Conservation (phyloP, 192 early-diverging fungal genomes). For the Backusella luteola region DNA sequence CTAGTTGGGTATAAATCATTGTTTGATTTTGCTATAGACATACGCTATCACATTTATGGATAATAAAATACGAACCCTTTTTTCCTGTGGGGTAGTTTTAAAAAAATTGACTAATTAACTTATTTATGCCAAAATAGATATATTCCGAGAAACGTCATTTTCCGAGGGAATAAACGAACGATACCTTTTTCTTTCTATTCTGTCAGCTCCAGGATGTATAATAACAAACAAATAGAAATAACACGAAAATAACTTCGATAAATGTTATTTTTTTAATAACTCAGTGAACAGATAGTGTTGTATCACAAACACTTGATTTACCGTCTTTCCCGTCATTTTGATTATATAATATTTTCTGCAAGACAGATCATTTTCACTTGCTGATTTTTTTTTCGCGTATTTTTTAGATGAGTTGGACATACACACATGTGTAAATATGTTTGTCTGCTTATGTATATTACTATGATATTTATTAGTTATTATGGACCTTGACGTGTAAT, state of each 20-base stretch:
- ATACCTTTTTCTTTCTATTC: neutral
- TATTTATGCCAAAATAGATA: neutral
- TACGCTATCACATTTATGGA: neutral
- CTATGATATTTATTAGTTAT: too few species aligned
- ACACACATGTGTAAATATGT: too few species aligned
- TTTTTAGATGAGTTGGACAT: too few species aligned
- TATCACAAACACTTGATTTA: neutral
- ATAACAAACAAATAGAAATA: neutral
- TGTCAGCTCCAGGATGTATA: neutral
- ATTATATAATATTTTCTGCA: neutral
- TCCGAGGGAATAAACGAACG: neutral
- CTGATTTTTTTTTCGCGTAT: too few species aligned
- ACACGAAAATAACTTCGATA: neutral
- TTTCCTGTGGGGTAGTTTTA: neutral
- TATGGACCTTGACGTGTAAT: too few species aligned
- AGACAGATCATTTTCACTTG: neutral
- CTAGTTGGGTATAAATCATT: neutral
- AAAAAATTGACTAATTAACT: neutral
- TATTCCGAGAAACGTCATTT: neutral
- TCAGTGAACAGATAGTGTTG: neutral
- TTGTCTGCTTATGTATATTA: too few species aligned
- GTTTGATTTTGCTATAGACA: neutral
- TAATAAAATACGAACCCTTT: neutral
- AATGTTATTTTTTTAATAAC: neutral
- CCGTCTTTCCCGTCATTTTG: neutral